phyloP scores from a whole-genome alignment of 768 basidiomycete species.

The Asterophora lycoperdoides region DNA sequence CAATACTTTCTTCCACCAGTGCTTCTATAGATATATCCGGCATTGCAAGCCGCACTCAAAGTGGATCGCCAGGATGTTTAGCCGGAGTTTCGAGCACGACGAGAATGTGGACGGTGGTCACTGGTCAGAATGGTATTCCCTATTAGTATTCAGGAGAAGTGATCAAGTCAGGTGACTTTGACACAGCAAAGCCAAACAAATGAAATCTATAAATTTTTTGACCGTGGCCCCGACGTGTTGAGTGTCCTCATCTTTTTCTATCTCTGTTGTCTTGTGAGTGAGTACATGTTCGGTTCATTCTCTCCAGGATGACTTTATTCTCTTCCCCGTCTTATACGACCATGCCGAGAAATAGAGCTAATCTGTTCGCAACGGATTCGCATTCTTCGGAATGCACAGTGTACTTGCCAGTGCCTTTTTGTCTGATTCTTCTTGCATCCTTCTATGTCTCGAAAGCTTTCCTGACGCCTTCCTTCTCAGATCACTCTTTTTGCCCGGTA shows the following conservation, averaged over 20 bases:
- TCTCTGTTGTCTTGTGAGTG: too few species aligned
- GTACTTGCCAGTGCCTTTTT: conserved; percentile 89
- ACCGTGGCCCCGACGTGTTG: background rate
- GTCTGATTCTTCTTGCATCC: conserved; percentile 47
- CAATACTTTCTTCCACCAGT: conserved; percentile 41
- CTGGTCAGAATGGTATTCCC: conserved; percentile 3
- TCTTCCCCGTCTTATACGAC: conserved; percentile 92
- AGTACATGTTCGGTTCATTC: background rate
- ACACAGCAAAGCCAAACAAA: background rate
- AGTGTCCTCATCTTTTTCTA: background rate
- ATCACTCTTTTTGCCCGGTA: conserved; percentile 3
- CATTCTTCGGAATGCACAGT: conserved; percentile 57
- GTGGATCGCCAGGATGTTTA: background rate
- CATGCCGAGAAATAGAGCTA: conserved; percentile 77
- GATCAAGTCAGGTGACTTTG: conserved; percentile 3
- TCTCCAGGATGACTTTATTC: conserved; percentile 63
- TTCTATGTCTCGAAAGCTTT: background rate
- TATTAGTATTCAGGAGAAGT: conserved; percentile 15
- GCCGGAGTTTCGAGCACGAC: background rate
- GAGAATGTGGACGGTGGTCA: background rate
- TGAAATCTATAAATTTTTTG: background rate
- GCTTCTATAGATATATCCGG: conserved; percentile 23
- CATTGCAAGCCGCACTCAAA: conserved; percentile 6
- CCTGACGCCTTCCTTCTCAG: background rate
- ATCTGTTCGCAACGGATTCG: conserved; percentile 76